Percentiles rank a stretch among this genome's conserved stretches.
Evolutionary conservation across 805 yeast species (phyloP).

Genomic region (Wickerhamiella siamensis): DNA sequence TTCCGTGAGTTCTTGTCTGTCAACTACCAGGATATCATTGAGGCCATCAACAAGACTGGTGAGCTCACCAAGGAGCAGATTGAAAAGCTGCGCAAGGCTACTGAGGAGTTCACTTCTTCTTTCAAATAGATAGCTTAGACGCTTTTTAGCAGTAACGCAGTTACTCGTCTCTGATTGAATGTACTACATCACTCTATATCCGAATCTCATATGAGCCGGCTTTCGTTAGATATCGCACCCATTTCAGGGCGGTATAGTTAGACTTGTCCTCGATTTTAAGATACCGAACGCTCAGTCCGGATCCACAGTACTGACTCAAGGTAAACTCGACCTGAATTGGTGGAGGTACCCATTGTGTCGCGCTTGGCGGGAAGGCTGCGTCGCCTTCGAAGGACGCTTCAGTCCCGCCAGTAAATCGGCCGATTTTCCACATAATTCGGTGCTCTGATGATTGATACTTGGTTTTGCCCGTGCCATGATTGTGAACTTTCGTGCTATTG

Average conservation of each 20-base stretch:
- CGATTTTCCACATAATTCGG: slow-evolving; percentile 53
- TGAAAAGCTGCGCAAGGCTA: slow-evolving; percentile 75
- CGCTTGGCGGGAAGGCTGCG: slow-evolving; percentile 28
- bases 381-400: slow-evolving; percentile 48
- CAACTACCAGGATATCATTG: slow-evolving; percentile 71
- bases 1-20: slow-evolving; percentile 87
- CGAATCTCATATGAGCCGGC: slow-evolving; percentile 77
- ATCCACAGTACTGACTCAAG: slow-evolving; percentile 58
- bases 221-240: slow-evolving; percentile 68
- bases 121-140: slow-evolving; percentile 34
- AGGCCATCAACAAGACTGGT: slow-evolving; percentile 78
- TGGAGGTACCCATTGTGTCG: slow-evolving; percentile 46
- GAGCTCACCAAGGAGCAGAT: slow-evolving; percentile 77
- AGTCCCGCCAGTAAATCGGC: slow-evolving; percentile 50
- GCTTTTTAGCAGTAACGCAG: background rate
- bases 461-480: slow-evolving; percentile 46
- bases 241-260: slow-evolving; percentile 61
- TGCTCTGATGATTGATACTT: slow-evolving; percentile 54
- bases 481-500: slow-evolving; percentile 35
- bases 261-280: slow-evolving; percentile 47
- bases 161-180: background rate
- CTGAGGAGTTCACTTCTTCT: slow-evolving; percentile 86
- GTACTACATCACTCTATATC: slow-evolving; percentile 25
- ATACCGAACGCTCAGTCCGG: slow-evolving; percentile 62
- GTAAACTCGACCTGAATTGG: slow-evolving; percentile 60